Evolutionary conservation across 805 yeast genomes (phyloP), one percentile per base, ranked within the genome.

Genomic region (Saturnispora zaruensis): DNA sequence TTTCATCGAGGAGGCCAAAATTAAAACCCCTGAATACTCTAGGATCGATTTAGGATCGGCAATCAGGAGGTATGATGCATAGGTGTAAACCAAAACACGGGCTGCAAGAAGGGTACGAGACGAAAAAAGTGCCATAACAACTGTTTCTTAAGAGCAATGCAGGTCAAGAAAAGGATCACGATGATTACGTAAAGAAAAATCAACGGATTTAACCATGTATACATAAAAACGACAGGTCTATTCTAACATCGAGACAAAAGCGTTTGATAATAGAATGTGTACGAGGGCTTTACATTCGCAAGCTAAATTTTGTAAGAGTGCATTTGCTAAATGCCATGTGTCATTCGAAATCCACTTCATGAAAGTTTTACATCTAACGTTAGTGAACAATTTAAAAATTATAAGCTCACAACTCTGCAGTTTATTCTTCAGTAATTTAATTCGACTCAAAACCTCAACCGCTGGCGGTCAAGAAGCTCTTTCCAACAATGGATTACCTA

Each of bases 1-100:
- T 32, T 60, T 60, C 68, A 65, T 65, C 5, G 69, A 55, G 11
- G 64, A 53, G 5, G 64, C 54, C 9, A 65, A 44, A 20, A 65
- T 55, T 25, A 62, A 28, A 30, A 65, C 58, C 3, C 64, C 66
- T 5, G 57, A 53, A 47, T 65, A 63, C 48, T 65, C 68, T 4
- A 65, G 30, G 2, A 64, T 61, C 0, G 58, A 42, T 33, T 51
- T 52, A 8, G 68, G 68, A 18, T 55, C 55, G 5, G 53, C 45
- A 7, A 63, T 24, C 21, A 65, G 24, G 13, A 57, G 44, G 46
- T 55, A 65, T 6, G 66, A 51, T 18, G 58, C 55, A 37, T 49
- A 51, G 1, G 59, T 40, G 5, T 59, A 54, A 7, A 64, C 46
- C 2, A 44, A 45, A 1, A 59, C 6, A 44, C 68, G 54, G 3